Conservation (phyloP, 176 grass and related monocot genomes). For the Avena insularis region DNA sequence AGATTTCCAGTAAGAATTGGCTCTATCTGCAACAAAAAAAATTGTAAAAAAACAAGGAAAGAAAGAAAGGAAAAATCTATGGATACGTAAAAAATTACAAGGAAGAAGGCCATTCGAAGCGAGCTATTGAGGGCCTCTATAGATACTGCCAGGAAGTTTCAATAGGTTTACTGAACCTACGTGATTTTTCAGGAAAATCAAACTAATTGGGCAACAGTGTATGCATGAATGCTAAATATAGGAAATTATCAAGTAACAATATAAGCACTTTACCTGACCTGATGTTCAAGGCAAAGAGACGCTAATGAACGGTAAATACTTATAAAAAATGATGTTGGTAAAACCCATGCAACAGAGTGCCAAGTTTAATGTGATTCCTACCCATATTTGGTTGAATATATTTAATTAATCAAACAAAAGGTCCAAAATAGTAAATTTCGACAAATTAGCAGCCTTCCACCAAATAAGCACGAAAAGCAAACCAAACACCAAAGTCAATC, state of each 20-base stretch:
- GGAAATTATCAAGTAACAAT: conserved; percentile 16
- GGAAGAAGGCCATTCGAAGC: not conserved
- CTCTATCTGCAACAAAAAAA: conserved; percentile 87
- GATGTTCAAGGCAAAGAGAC: conserved; percentile 16
- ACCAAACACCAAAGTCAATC: not conserved
- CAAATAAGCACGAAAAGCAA: not conserved
- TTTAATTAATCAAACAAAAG: not conserved
- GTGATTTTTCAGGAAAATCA: not conserved
- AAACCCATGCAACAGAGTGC: not conserved
- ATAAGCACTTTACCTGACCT: not conserved
- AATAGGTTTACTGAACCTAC: not conserved
- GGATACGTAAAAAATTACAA: not conserved
- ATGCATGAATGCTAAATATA: not conserved
- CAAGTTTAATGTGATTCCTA: conserved; percentile 1
- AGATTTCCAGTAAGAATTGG: conserved; percentile 88
- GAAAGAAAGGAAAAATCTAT: conserved; percentile 60
- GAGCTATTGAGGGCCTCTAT: not conserved
- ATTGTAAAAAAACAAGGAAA: conserved; percentile 63
- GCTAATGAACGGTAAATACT: not conserved
- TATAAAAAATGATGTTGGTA: not conserved
- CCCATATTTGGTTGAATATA: not conserved
- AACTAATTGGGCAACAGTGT: not conserved
- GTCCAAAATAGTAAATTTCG: not conserved
- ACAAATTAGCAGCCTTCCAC: not conserved
- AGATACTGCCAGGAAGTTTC: not conserved